Evolutionary conservation across 768 basidiomycete species (phyloP).

Genomic region (Piloderma croceum): DNA sequence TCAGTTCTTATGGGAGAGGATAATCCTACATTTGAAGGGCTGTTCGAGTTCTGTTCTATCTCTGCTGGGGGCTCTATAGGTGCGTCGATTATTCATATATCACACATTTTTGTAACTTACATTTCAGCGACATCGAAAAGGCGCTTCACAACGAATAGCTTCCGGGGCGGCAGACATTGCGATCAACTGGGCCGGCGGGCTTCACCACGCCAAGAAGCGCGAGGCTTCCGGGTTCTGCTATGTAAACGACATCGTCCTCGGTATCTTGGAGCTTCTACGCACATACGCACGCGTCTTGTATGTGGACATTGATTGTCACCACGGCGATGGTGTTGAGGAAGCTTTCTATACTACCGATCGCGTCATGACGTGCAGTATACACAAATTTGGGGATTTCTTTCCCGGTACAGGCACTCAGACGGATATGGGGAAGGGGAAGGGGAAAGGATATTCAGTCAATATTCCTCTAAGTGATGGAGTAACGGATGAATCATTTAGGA

Average conservation of each 20-base stretch:
- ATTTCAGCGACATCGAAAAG: conserved; percentile 32
- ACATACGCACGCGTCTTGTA: conserved; percentile 85
- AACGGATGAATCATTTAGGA: conserved; percentile 80
- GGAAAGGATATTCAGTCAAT: conserved; percentile 87
- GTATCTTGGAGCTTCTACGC: conserved; percentile 88
- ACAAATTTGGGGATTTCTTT: conserved; percentile 87
- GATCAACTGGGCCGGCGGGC: conserved; percentile 97
- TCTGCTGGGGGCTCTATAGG: conserved; percentile 94
- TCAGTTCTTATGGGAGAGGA: conserved; percentile 76
- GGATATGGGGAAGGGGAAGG: conserved; percentile 77
- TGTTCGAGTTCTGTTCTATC: conserved; percentile 96
- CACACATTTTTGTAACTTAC: not conserved
- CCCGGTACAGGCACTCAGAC: conserved; percentile 79
- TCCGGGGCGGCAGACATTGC: conserved; percentile 76
- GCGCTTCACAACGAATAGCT: conserved; percentile 74
- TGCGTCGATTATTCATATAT: conserved; percentile 20
- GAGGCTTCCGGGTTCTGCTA: conserved; percentile 99
- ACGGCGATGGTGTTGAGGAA: conserved; percentile 98
- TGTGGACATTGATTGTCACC: conserved; percentile 97
- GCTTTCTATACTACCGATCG: conserved; percentile 97
- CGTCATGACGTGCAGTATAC: conserved; percentile 96
- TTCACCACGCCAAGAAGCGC: conserved; percentile 99
- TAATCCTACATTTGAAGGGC: conserved; percentile 92
- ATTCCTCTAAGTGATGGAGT: conserved; percentile 93
- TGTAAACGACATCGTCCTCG: conserved; percentile 95